Conservation (phyloP, 2,329 filamentous ascomycete species). For the Knufia petricola region DNA sequence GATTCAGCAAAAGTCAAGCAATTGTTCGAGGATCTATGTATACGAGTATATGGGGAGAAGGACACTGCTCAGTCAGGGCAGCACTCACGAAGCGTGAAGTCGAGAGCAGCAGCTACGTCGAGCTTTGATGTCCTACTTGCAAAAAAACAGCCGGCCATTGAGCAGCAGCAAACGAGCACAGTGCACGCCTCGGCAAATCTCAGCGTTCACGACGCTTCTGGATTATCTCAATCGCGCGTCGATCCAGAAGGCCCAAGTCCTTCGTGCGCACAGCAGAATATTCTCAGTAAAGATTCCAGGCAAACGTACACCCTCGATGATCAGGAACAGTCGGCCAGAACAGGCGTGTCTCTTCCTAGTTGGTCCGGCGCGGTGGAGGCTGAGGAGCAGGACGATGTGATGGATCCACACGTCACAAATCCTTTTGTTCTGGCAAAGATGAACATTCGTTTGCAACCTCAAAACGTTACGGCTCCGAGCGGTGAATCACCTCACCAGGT, state of each 20-base stretch:
- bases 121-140: conserved; percentile 21
- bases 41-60: conserved; percentile 28
- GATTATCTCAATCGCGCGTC: too few species aligned
- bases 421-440: conserved; percentile 31
- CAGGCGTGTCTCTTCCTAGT: not conserved
- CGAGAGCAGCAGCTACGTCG: not conserved
- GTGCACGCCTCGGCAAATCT: not conserved
- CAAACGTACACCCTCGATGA: conserved; percentile 5
- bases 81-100: conserved; percentile 12
- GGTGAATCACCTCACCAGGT: not conserved
- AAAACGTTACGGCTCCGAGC: conserved; percentile 11
- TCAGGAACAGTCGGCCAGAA: conserved; percentile 8
- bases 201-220: too few species aligned
- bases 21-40: conserved; percentile 38
- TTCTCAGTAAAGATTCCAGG: not conserved
- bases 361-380: not conserved
- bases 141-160: conserved; percentile 11
- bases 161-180: not conserved
- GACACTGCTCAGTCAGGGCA: conserved; percentile 13
- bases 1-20: conserved; percentile 36
- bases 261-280: too few species aligned
- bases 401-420: conserved; percentile 23
- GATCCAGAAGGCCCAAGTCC: not conserved
- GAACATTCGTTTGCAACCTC: conserved; percentile 16
- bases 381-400: conserved; percentile 12